Evolutionary conservation across 2,329 filamentous ascomycete species (phyloP), one percentile per base, ranked within the genome.

Genomic region (Daldinia sp.): DNA sequence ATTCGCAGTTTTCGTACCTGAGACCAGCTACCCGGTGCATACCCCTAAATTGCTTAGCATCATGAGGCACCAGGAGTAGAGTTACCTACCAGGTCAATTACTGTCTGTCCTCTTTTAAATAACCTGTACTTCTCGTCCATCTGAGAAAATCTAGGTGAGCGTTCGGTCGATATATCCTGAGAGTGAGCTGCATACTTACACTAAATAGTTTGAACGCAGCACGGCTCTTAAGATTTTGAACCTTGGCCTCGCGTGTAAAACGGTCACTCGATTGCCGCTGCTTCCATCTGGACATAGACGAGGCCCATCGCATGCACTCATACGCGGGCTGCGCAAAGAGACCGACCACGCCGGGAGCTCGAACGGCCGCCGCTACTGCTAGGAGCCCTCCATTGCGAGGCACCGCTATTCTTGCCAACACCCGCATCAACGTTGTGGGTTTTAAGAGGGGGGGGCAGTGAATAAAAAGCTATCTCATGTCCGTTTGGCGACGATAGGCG

Each of bases 131-230:
- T 93, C 18, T 89, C 83, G 81, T 98, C 92, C 81, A 99, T 92
- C 92, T 94, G 70, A 4, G 15, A 26, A 15, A n/a, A 58, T 1
- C 13, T 3, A 10, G 26, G 33, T 67, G 37, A 73, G 35, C 65
- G 20, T n/a, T 65, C 26, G 30, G 23, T 61, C 18, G 51, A 48
- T 20, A 20, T n/a, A 37, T 2, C 13, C 54, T 33, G n/a, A 42
- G 5, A 12, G 48, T 42, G 18, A 39, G 20, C 30, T 4, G 15
- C n/a, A 30, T 42, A 74, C 75, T 35, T 77, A 93, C 93, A 85
- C 98, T 92, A 18, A 98, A 81, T 9, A 99, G 84, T 80, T 99
- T 99, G 80, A 96, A 98, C 0, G 94, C 96, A 28, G 96, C 96
- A 69, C 96, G 89, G 75, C 93, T 97, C 81, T 95, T 98, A 65